phyloP scores from a whole-genome alignment of 176 grass and related monocot species.

The Cenchrus purpureus region DNA sequence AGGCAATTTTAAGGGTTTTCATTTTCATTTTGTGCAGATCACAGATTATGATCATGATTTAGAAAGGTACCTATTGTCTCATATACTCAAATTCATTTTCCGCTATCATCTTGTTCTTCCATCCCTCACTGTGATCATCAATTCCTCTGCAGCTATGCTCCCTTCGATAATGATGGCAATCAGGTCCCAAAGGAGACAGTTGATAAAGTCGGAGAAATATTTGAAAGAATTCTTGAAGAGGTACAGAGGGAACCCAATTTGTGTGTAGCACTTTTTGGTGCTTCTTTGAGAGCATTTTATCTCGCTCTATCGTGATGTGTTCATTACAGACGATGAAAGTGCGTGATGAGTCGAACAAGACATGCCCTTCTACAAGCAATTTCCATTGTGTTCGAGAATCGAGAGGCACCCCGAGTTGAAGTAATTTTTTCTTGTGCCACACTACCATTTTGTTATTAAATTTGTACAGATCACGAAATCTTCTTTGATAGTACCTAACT shows the following conservation, averaged over 20 bases:
- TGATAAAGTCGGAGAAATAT: constrained; percentile 75
- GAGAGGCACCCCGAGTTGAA: constrained; percentile 78
- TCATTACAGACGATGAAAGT: constrained; percentile 66
- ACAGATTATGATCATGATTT: constrained; percentile 95
- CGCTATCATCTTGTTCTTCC: not conserved
- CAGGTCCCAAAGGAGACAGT: constrained; percentile 72
- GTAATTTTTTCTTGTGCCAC: constrained; percentile 43
- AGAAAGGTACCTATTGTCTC: constrained; percentile 59
- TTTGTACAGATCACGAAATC: not conserved
- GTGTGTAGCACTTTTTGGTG: not conserved
- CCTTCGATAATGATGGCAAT: constrained; percentile 75
- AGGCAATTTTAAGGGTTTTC: too few relatives aligned
- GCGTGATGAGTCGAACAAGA: constrained; percentile 71
- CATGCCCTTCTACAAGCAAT: constrained; percentile 91
- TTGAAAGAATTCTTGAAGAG: constrained; percentile 87
- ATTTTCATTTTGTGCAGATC: too few relatives aligned
- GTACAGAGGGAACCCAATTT: constrained; percentile 33
- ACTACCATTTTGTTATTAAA: not conserved
- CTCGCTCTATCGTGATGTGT: not conserved
- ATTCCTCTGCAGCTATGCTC: constrained; percentile 60
- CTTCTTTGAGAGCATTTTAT: not conserved
- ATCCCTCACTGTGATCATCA: constrained; percentile 14
- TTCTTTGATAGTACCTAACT: not conserved
- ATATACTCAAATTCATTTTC: not conserved
- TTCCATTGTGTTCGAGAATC: constrained; percentile 86